Base-by-base conservation (phyloP, 495 filamentous ascomycete species). In the Penicillium atrosanguineum region DNA sequence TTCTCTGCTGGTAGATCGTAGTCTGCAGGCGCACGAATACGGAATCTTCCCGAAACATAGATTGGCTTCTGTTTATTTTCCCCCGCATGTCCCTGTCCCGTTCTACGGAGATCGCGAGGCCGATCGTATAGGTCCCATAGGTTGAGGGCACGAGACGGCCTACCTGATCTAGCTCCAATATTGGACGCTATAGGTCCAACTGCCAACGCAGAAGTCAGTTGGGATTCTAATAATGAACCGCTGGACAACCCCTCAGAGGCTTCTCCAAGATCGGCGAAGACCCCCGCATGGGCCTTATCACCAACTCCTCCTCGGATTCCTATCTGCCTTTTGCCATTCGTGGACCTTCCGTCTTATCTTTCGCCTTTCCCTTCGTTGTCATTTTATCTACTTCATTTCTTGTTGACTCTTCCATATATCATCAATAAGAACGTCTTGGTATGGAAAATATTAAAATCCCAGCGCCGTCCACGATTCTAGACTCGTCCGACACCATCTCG, bases 381-480 rank as follows among this genome's bases (percentile, higher is more conserved):
- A 26, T 34, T 21, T 9, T 34, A 26, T 5, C 16, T 40, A 18
- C 28, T 45, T 19, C 21, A 26, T 41, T 26, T 26, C 4, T 40
- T 37, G 43, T 19, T 16, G 7, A 12, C 5, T 26, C 20, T 36
- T 23, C 21, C 37, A 42, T 36, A 11, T 15, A 38, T 14, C 19
- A 40, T 40, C 19, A n/a, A 14, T 9, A 25, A 16, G n/a, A 50
- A 50, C 48, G 14, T 38, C 48, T 61, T 61, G 71, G 69, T 55
- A 83, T 83, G 81, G 85, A 83, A 72, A 77, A 77, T 40, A 84
- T 86, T 66, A 78, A 74, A 64, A 84, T 87, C 50, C 82, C 82
- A 46, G 83, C 84, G 23, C 83, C 85, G 38, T 82, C 85, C 46
- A 80, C 76, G 40, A 82, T 84, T 64, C 69, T 85, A 61, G 69